A percentile compares a stretch with the other conserved stretches of the same genome.
phyloP scores from a whole-genome alignment of 2,329 filamentous ascomycete genomes.

The Stagonosporopsis cucurbitacearum region DNA sequence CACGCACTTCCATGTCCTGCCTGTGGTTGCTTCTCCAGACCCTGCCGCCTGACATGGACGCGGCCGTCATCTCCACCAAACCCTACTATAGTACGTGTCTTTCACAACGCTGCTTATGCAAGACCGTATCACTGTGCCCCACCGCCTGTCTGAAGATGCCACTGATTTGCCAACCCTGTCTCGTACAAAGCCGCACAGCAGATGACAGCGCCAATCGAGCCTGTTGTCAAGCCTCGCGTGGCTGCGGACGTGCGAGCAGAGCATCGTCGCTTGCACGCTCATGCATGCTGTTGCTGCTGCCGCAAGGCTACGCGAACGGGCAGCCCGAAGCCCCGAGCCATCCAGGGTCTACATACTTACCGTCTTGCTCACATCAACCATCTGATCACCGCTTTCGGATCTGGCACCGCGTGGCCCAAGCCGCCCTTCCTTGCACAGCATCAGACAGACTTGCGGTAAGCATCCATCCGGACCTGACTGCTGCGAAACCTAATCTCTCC shows the following conservation, averaged over 20 bases:
- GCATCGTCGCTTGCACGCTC: slow-evolving; percentile 3
- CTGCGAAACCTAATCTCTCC: background rate
- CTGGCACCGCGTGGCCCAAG: slow-evolving; percentile 4
- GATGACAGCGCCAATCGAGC: slow-evolving; percentile 7
- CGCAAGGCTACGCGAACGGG: slow-evolving; percentile 14
- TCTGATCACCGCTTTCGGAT: slow-evolving; percentile 9
- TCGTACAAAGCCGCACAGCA: slow-evolving; percentile 25
- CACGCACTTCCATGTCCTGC: background rate
- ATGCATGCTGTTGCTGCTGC: too few relatives aligned
- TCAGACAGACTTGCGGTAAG: background rate
- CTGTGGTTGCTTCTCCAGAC: slow-evolving; percentile 1
- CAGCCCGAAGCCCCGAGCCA: slow-evolving; percentile 9
- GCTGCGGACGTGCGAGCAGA: slow-evolving; percentile 5
- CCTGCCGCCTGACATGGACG: slow-evolving; percentile 3
- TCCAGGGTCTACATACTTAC: too few relatives aligned
- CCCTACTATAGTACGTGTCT: slow-evolving; percentile 15
- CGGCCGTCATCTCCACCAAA: slow-evolving; percentile 12
- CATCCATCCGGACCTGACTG: background rate
- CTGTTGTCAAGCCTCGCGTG: slow-evolving; percentile 9
- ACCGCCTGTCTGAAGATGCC: background rate
- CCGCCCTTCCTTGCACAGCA: background rate
- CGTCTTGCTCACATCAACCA: background rate
- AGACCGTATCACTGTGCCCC: slow-evolving; percentile 21
- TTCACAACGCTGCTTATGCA: slow-evolving; percentile 25
- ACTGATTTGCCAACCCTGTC: slow-evolving; percentile 20